A percentile compares a stretch with the other conserved stretches of the same genome.
Evolutionary conservation across 257 asterid species (phyloP).

Genomic region (Solanum arcanum): DNA sequence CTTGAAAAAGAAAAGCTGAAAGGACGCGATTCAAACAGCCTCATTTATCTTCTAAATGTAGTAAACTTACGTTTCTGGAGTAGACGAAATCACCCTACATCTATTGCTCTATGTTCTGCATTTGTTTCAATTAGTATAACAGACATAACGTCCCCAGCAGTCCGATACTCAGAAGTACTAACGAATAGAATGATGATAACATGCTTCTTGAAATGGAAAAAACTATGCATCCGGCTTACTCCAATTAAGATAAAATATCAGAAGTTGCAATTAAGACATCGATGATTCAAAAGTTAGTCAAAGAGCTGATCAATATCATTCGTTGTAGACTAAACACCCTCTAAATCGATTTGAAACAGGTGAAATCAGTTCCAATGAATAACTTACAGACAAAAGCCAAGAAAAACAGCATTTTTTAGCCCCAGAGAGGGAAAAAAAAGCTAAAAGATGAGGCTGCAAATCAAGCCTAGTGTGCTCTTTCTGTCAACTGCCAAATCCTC

Average conservation of each 20-base stretch:
- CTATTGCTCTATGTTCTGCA: neutral
- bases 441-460: neutral
- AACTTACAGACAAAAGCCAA: neutral
- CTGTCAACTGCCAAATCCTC: neutral
- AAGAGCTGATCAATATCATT: neutral
- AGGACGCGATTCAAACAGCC: neutral
- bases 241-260: neutral
- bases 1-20: neutral
- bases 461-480: neutral
- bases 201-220: neutral
- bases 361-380: neutral
- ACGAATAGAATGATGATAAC: neutral
- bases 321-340: neutral
- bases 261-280: neutral
- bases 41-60: neutral
- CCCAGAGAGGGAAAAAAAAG: neutral
- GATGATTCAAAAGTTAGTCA: neutral
- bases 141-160: neutral
- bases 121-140: neutral
- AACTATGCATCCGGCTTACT: neutral
- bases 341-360: neutral
- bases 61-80: neutral
- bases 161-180: neutral
- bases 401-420: neutral
- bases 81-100: neutral